phyloP scores from a whole-genome alignment of 352 stramenopile species.

The Pythium plurisporium region DNA sequence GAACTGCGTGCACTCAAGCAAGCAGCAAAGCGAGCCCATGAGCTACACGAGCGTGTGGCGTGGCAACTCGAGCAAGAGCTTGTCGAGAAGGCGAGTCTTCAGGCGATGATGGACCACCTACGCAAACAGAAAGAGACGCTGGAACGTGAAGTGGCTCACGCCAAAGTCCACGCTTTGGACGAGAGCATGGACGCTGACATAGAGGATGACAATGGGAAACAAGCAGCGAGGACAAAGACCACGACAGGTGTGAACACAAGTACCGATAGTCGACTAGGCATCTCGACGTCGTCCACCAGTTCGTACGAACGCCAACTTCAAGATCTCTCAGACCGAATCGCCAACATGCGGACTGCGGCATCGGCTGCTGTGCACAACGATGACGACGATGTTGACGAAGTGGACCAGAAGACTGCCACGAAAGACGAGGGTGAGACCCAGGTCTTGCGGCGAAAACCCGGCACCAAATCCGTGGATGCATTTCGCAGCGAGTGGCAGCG shows the following conservation, averaged over 20 bases:
- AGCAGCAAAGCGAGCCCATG: slow-evolving; percentile 49
- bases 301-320: slow-evolving; percentile 21
- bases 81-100: slow-evolving; percentile 36
- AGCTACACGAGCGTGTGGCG: slow-evolving; percentile 51
- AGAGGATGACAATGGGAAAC: not conserved
- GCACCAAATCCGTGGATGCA: not conserved
- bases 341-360: slow-evolving; percentile 3
- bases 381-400: not conserved
- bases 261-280: not conserved
- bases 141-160: slow-evolving; percentile 34
- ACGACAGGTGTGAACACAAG: not conserved
- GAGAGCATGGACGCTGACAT: slow-evolving; percentile 27
- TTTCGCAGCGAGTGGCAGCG: slow-evolving; percentile 38
- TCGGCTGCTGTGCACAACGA: not conserved
- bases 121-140: slow-evolving; percentile 34
- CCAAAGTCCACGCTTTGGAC: slow-evolving; percentile 41
- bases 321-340: slow-evolving; percentile 13
- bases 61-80: slow-evolving; percentile 55
- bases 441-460: not conserved
- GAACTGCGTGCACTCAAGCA: slow-evolving; percentile 58
- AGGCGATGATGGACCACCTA: slow-evolving; percentile 37
- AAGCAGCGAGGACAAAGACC: not conserved
- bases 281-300: slow-evolving; percentile 5
- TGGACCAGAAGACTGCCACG: not conserved
- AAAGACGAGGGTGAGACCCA: not conserved